Evolutionary conservation across 2,329 filamentous ascomycete species (phyloP).

Genomic region (Trematosphaeria pertusa): DNA sequence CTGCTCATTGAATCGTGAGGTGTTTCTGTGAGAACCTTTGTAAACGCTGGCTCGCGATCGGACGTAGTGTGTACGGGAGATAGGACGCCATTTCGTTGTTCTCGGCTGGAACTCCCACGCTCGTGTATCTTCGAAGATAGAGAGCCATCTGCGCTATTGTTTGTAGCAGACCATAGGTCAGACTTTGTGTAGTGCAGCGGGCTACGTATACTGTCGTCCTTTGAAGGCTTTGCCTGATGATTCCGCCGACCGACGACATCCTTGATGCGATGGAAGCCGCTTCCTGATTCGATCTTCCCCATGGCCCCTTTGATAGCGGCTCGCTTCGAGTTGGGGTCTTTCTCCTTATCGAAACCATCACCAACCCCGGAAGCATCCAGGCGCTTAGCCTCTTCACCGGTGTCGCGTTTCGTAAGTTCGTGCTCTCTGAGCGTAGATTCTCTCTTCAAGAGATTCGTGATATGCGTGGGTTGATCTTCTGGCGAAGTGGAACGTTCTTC

Average conservation of each 20-base stretch:
- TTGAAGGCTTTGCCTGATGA: conserved; percentile 49
- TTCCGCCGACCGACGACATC: conserved; percentile 73
- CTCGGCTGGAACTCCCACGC: conserved; percentile 7
- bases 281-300: conserved; percentile 79
- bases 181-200: conserved; percentile 30
- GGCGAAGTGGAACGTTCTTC: conserved; percentile 59
- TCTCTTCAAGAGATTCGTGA: conserved; percentile 57
- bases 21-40: conserved; percentile 44
- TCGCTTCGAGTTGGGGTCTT: conserved; percentile 63
- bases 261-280: conserved; percentile 83
- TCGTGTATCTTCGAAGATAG: conserved; percentile 15
- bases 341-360: conserved; percentile 55
- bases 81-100: conserved; percentile 19
- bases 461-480: conserved; percentile 60
- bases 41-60: conserved; percentile 37
- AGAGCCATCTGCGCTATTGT: conserved; percentile 18
- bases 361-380: conserved; percentile 21
- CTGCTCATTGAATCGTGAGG: conserved; percentile 36
- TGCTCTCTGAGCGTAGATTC: conserved; percentile 52
- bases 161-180: conserved; percentile 18
- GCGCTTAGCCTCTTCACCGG: conserved; percentile 32
- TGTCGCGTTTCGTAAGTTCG: conserved; percentile 35
- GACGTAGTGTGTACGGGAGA: conserved; percentile 20
- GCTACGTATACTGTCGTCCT: conserved; percentile 41
- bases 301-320: conserved; percentile 81